phyloP scores from a whole-genome alignment of 345 rosid species.

The Trapa bicornis region DNA sequence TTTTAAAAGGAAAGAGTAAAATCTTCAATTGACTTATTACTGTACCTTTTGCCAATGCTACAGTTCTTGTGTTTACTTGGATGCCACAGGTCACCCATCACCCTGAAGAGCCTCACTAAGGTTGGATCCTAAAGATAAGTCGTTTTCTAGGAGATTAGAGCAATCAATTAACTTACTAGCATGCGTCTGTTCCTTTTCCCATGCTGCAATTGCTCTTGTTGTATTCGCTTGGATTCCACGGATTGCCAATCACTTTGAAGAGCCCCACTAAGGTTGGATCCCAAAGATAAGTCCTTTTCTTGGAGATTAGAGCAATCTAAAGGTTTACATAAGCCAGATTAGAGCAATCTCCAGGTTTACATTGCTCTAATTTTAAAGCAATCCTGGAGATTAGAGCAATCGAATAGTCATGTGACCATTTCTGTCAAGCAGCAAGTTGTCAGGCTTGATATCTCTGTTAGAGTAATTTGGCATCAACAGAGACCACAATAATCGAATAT shows the following conservation, averaged over 20 bases:
- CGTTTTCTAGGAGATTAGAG: no score
- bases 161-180: slow-evolving; percentile 38
- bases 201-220: slow-evolving; percentile 73
- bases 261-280: slow-evolving; percentile 26
- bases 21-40: not conserved
- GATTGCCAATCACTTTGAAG: slow-evolving; percentile 29
- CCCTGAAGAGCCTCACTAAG: no score
- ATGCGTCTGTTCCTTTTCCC: slow-evolving; percentile 93
- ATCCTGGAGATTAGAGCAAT: no score
- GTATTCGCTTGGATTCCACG: slow-evolving; percentile 56
- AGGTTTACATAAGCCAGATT: slow-evolving; percentile 93
- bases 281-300: slow-evolving; percentile 54
- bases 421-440: slow-evolving; percentile 82
- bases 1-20: not conserved
- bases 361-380: no score
- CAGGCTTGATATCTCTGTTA: slow-evolving; percentile 93
- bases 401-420: slow-evolving; percentile 42
- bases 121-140: no score
- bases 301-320: slow-evolving; percentile 70
- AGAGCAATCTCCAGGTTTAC: slow-evolving; percentile 36
- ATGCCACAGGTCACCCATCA: no score
- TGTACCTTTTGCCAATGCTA: no score
- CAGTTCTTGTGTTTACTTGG: no score
- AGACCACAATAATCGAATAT: not conserved
- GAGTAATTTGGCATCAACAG: not conserved